phyloP scores from a whole-genome alignment of 1,284 basidiomycete genomes.

The Phylloboletellus chloephorus region DNA sequence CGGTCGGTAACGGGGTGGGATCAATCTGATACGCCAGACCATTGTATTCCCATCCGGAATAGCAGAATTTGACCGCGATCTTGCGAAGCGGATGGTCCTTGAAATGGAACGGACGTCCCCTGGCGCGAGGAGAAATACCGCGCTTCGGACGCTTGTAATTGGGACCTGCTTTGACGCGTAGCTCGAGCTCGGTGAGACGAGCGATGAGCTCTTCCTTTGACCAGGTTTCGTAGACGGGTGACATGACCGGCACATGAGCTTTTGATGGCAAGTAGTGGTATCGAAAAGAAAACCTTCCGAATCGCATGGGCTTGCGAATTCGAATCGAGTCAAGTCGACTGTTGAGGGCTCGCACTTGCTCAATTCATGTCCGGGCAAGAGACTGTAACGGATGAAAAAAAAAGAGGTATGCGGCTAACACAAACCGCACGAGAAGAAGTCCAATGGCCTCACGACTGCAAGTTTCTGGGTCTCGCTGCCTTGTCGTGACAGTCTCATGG shows the following conservation, averaged over 20 bases:
- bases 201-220: slow-evolving; percentile 64
- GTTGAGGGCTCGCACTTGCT: no score
- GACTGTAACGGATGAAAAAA: no score
- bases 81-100: slow-evolving; percentile 72
- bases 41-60: slow-evolving; percentile 88
- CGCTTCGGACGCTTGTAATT: slow-evolving; percentile 9
- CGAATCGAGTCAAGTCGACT: no score
- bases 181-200: slow-evolving; percentile 52
- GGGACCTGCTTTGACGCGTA: slow-evolving; percentile 9
- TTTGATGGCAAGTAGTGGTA: slow-evolving; percentile 28
- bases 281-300: slow-evolving; percentile 25
- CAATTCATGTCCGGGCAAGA: no score
- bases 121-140: slow-evolving; percentile 3
- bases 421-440: no score
- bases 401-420: no score
- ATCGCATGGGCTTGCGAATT: slow-evolving; percentile 20
- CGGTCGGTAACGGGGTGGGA: slow-evolving; percentile 75
- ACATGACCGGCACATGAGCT: slow-evolving; percentile 27
- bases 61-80: slow-evolving; percentile 89
- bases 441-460: no score
- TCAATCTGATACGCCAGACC: slow-evolving; percentile 81
- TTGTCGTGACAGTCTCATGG: background rate
- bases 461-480: background rate
- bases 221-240: slow-evolving; percentile 50
- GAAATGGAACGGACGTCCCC: slow-evolving; percentile 53